Evolutionary conservation across 805 yeast species (phyloP), one percentile per base, ranked within the genome.

Genomic region (Hanseniaspora osmophila): DNA sequence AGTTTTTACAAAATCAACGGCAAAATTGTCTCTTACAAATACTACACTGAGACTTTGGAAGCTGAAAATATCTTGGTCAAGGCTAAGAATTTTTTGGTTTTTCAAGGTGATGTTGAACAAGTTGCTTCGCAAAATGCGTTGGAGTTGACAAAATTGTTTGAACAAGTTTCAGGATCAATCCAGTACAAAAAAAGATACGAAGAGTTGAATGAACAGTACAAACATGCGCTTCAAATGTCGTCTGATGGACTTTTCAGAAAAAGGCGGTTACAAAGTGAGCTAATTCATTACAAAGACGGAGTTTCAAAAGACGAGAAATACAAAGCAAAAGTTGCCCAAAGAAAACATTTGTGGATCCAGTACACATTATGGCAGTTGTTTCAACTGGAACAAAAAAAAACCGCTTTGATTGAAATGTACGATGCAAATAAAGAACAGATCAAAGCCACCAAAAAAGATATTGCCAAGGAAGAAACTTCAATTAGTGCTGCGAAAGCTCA

Each of bases 21-120:
- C 37, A 68, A 66, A 47, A 57, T 65, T 0, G 86, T 78, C 1
- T 69, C 82, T 10, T 81, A 82, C 9, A 60, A 68, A 35, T 80
- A 79, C 48, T 92, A 92, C 56, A 57, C 80, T 0, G 68, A 69
- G 42, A 69, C 78, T 1, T 69, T 92, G 56, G 84, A 81, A 52
- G 66, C 68, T 6, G 94, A 90, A 57, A 84, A 85, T 55, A 86
- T 90, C 46, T 65, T 88, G 48, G 82, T 87, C 52, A 85, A 83
- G 57, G 96, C 96, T 1, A 74, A 85, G 57, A 92, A 92, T 60
- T 90, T 90, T 55, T 65, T 92, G 49, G 97, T 92, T 7, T 87
- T 90, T 58, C 98, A 92, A 66, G 97, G 98, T 49, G 97, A 90
- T 58, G 94, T 92, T 43, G 97, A 90, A 60, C 82, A 79, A 53